A percentile compares a stretch with the other conserved stretches of the same genome.
These are phyloP conservation scores for Lepidium africanum DNA, from an alignment of 345 rosid species.

Conservation along the genomic window DNA sequence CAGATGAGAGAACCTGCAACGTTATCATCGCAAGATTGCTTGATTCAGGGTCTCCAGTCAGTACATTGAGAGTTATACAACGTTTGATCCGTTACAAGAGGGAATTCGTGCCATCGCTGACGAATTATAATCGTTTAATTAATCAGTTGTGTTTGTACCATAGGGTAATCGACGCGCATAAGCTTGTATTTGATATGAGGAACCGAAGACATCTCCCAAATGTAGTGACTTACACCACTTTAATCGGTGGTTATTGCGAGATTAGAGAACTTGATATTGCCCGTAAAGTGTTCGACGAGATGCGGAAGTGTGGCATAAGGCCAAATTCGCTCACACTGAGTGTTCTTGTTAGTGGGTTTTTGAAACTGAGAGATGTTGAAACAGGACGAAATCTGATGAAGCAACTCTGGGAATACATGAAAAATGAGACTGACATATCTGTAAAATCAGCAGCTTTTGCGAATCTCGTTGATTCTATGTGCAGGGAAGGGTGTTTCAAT, in stretches of 20 bases:
- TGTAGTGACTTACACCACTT: conserved; percentile 64
- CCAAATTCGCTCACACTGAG: conserved; percentile 62
- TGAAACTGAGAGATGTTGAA: conserved; percentile 40
- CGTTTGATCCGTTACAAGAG: conserved; percentile 44
- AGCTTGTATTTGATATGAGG: conserved; percentile 52
- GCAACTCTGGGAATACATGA: conserved; percentile 59
- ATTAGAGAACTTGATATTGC: conserved; percentile 40
- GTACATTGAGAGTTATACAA: conserved; percentile 34
- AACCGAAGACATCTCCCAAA: conserved; percentile 53
- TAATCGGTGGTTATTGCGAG: conserved; percentile 49
- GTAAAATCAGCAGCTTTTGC: conserved; percentile 60
- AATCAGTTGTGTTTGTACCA: conserved; percentile 46
- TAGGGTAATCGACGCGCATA: conserved; percentile 44
- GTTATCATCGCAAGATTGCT: conserved; percentile 62
- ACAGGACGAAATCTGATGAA: conserved; percentile 36
- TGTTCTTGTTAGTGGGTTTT: conserved; percentile 50
- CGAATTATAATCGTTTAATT: conserved; percentile 67
- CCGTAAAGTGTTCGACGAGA: conserved; percentile 62
- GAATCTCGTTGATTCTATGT: conserved; percentile 56
- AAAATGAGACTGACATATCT: conserved; percentile 32
- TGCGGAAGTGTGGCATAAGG: conserved; percentile 37
- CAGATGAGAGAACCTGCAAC: conserved; percentile 72
- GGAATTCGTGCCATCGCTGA: conserved; percentile 59
- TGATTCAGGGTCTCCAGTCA: conserved; percentile 42
- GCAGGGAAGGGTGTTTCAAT: conserved; percentile 52